Evolutionary conservation across 441 rosid genomes (phyloP), one percentile per base, ranked within the genome.

Genomic region (Gossypium schwendimanii): DNA sequence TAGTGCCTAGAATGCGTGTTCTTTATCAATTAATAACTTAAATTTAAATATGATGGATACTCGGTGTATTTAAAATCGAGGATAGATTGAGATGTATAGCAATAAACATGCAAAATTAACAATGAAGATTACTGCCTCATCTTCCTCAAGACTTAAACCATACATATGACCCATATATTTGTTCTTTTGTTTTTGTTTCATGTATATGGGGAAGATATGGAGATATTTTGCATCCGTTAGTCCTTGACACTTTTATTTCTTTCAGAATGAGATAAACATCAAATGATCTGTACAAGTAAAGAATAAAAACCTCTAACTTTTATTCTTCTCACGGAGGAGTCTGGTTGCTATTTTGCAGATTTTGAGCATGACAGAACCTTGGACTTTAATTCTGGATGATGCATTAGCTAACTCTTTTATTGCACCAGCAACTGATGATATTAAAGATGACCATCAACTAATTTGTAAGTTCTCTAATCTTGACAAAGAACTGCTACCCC

Each of bases 391-490:
- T 62, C 86, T 93, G 1, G 94, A 93, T 24, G 99, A 95, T 80
- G 97, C 89, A 73, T 79, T 95, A 78, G 91, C 97, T 9, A 95
- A 93, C 77, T 95, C 99, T 52, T 95, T 95, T 76, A 70, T 93
- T 74, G 87, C 97, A 23, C 97, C 98, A 1, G 83, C 80, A 36
- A 87, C 91, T 7, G 98, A 93, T 77, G 91, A 89, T 76, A 88
- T 95, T 11, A 86, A 85, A 82, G 97, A 93, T 66, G 99, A 95
- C 49, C 87, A 85, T 65, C 98, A 95, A 76, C 80, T 93, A 65
- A 81, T 75, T 33, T 84, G 99, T 95, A 81, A 91, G 95, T 82
- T 80, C 41, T 12, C 73, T 28, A 53, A 57, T 44, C 64, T 41
- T 70, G 53, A 55, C 47, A 36, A 23, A 21, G 12, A 47, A 3